Base-by-base conservation (phyloP, 495 filamentous ascomycete genomes). In the Oidiodendron maius region DNA sequence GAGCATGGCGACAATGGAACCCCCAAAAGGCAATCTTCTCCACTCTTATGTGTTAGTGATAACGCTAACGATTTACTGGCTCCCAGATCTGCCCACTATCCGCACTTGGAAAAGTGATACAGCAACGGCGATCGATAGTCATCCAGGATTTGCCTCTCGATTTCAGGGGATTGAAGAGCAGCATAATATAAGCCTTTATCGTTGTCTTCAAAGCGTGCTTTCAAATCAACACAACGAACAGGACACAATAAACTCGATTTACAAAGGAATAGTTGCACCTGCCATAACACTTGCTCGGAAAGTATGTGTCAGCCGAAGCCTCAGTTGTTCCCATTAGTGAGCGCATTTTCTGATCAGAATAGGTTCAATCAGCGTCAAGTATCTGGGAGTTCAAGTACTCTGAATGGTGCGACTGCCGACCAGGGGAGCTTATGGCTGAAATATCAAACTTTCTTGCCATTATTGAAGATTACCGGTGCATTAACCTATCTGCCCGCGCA, bases 61-160 rank as follows among this genome's bases (percentile, higher is more conserved):
- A 16, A 32, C 10, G 15, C 46, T 55, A 30, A 51, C 43, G 10
- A 15, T 15, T 2, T 18, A 4, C 6, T 18, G 11, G 28, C n/a
- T 32, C 28, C 28, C 51, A 67, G 65, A 68, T 40, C 46, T 61
- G 15, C 61, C 57, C 39, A 59, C 61, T 0, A 34, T 63, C 4
- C 56, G 59, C 3, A 58, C 62, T 3, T 68, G 65, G 65, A 58
- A 45, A 23, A 57, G 59, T 16, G 60, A 64, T 35, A 56, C 64
- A 4, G 42, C 57, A 20, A 56, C 54, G 26, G 65, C 62, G 21
- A 23, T 66, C 12, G 46, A 64, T 17, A 48, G 47, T 45, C 47
- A 58, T 4, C 48, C 53, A 26, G 39, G 50, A 20, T 59, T 63
- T 25, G 16, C 12, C 6, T 20, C 16, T 38, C 52, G 26, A 46